phyloP scores from a whole-genome alignment of 2,329 filamentous ascomycete species.

The Magnaporthiopsis rhizophila region DNA sequence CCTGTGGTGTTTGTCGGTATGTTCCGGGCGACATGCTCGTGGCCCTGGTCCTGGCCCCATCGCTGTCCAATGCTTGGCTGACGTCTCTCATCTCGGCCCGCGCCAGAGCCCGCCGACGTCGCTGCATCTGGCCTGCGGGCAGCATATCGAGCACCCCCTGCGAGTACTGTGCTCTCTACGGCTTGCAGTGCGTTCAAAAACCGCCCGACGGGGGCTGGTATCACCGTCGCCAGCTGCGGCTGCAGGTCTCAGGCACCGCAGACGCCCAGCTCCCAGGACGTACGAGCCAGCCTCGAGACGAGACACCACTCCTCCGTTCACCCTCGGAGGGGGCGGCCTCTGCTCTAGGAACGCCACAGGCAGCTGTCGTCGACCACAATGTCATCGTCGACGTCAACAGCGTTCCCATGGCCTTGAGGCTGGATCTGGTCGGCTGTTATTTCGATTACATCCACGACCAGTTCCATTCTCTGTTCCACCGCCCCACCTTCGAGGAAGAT shows the following conservation, averaged over 20 bases:
- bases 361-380: background rate
- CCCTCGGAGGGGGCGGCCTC: background rate
- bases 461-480: slow-evolving; percentile 25
- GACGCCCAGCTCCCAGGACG: background rate
- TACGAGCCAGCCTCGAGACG: background rate
- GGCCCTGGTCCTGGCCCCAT: too few species aligned
- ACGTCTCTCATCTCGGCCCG: background rate
- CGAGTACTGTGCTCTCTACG: background rate
- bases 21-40: background rate
- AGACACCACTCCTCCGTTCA: background rate
- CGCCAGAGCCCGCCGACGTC: background rate
- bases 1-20: background rate
- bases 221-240: background rate
- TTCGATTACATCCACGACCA: slow-evolving; percentile 25
- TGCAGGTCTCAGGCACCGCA: background rate
- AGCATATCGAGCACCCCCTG: background rate
- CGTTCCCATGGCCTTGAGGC: background rate
- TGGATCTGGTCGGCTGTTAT: slow-evolving; percentile 23
- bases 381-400: background rate
- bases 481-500: slow-evolving; percentile 19
- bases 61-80: background rate
- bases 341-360: too few species aligned
- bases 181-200: background rate
- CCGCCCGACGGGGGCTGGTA: background rate
- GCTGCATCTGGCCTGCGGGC: background rate